Base-by-base conservation (phyloP, 176 grass and related monocot species). In the Dendrocalamus sinicus region DNA sequence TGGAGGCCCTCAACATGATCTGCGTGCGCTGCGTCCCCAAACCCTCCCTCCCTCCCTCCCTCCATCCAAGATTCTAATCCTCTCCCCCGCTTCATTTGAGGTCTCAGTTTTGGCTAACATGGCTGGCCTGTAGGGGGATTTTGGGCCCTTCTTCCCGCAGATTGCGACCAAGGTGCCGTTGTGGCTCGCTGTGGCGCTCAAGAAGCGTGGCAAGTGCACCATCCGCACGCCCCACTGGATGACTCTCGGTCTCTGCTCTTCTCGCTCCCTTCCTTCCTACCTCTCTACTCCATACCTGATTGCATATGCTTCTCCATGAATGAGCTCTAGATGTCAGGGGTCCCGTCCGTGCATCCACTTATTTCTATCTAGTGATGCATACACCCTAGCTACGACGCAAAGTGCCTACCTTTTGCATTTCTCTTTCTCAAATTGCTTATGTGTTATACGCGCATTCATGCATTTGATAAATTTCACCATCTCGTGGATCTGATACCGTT, bases 1-100 rank as follows among this genome's bases (percentile, higher is more conserved):
- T 93, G 95, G 90, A 97, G 62, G 77, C 90, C 67, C 85, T 97
- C 22, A 90, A 97, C 70, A 94, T 97, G 86, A 90, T 97, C 51
- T 93, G 86, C 46, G 95, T 97, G 88, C 82, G 88, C 14, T 12
- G 57, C 3, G 7, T 32, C 1, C 41, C 59, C 35, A 37, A 37
- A 37, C 30, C 30, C 30, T 32, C 30, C 30, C 30, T 32, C 30
- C 30, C 30, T 32, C 24, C 61, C 12, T 64, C 62, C 17, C n/a
- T 80, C 48, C 1, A 61, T 61, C 58, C 9, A 1, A 1, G 35
- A 37, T 37, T 37, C 35, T 37, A 37, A 37, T 37, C 35, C 35
- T 37, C 35, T 32, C 1, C 30, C 30, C 2, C 2, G 30, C 30
- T 32, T 32, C 35, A 37, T 37, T 37, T 37, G 35, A 37, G 35